Evolutionary conservation across 768 basidiomycete species (phyloP).

Genomic region (Kwoniella sp.): DNA sequence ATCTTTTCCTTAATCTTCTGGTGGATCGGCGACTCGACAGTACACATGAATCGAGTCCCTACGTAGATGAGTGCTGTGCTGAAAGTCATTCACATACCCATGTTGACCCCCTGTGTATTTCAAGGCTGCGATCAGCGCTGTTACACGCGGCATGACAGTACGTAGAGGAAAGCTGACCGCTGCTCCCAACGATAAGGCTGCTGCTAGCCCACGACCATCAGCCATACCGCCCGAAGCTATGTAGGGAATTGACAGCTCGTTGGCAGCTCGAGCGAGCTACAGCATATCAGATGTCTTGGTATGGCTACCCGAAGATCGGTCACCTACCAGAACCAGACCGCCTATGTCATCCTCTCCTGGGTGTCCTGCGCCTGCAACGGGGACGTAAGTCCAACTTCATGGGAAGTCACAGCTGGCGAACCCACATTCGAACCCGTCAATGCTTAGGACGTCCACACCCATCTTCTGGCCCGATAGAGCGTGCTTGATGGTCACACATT

Average conservation of each 20-base stretch:
- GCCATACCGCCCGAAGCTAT: conserved; percentile 89
- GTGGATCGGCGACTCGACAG: conserved; percentile 82
- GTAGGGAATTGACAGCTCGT: conserved; percentile 77
- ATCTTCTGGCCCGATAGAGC: conserved; percentile 57
- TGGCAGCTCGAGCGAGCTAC: conserved; percentile 78
- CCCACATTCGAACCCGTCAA: conserved; percentile 87
- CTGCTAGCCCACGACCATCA: conserved; percentile 75
- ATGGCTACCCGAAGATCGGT: not conserved
- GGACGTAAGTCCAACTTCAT: too few species aligned
- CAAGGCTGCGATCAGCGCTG: not conserved
- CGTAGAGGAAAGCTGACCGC: conserved; percentile 55
- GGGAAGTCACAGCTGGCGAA: too few species aligned
- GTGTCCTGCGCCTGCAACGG: conserved; percentile 71
- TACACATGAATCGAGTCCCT: conserved; percentile 87
- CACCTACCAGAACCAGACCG: conserved; percentile 68
- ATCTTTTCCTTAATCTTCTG: conserved; percentile 86
- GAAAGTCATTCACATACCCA: conserved; percentile 55
- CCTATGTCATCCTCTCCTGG: conserved; percentile 93
- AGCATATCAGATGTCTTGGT: not conserved
- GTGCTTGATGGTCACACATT: conserved; percentile 52
- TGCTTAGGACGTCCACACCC: conserved; percentile 82
- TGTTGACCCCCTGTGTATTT: conserved; percentile 83
- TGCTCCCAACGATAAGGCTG: conserved; percentile 75
- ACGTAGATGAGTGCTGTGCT: not conserved
- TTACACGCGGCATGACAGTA: not conserved